Evolutionary conservation across 805 yeast species (phyloP).

Genomic region (Candida jianshihensis): DNA sequence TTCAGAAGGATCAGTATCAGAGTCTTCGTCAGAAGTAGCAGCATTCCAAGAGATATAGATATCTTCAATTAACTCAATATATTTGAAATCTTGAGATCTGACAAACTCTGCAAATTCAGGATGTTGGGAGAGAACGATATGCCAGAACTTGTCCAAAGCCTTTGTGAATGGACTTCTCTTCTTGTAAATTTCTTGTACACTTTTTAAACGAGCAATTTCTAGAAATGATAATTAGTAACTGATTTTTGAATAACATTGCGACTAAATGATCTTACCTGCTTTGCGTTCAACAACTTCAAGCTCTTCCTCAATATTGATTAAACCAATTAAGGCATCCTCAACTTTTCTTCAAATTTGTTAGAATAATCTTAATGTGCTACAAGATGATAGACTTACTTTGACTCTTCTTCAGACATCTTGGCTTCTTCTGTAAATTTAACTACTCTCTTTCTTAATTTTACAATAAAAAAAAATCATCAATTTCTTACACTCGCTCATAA

Average conservation of each 20-base stretch:
- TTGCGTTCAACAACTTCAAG: conserved; percentile 55
- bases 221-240: too few species aligned
- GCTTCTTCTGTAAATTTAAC: too few species aligned
- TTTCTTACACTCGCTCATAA: too few species aligned
- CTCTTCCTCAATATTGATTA: conserved; percentile 53
- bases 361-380: not conserved
- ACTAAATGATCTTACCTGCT: conserved; percentile 32
- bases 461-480: too few species aligned
- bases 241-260: not conserved
- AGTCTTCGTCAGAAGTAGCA: conserved; percentile 22
- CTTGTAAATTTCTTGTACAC: conserved; percentile 50
- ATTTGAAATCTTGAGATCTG: conserved; percentile 69
- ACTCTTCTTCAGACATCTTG: conserved; percentile 2
- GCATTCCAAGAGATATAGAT: conserved; percentile 51
- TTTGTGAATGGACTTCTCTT: conserved; percentile 46
- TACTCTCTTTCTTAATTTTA: too few species aligned
- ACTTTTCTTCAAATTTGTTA: conserved; percentile 15
- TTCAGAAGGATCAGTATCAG: conserved; percentile 37
- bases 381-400: conserved; percentile 2
- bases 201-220: conserved; percentile 42
- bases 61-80: conserved; percentile 59
- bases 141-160: conserved; percentile 78
- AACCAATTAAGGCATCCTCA: conserved; percentile 36
- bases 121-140: conserved; percentile 73
- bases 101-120: conserved; percentile 81